Conservation (phyloP, 352 stramenopile genomes). For the Phytophthora pinifolia region DNA sequence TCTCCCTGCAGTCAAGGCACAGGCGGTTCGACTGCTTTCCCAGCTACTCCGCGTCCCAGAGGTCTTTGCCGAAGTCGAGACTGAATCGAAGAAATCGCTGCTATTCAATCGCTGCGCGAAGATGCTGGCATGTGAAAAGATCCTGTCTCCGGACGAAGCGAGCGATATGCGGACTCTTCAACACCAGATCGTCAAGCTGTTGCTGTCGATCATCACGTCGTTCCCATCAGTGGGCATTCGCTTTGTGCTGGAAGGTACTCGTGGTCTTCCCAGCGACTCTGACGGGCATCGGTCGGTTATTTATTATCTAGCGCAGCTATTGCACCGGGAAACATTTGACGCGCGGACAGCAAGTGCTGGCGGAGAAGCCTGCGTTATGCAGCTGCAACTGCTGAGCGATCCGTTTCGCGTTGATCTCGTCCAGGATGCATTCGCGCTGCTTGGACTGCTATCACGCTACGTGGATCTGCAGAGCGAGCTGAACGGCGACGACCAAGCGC, state of each 20-base stretch:
- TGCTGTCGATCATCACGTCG: conserved; percentile 52
- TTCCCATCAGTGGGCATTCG: conserved; percentile 64
- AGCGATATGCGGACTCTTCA: conserved; percentile 43
- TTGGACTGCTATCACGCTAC: conserved; percentile 62
- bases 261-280: conserved; percentile 41
- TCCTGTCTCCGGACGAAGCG: conserved; percentile 13
- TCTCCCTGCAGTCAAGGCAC: conserved; percentile 28
- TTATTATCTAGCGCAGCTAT: conserved; percentile 61
- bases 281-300: conserved; percentile 60
- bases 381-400: conserved; percentile 31
- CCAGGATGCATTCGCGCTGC: conserved; percentile 56
- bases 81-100: conserved; percentile 49
- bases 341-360: conserved; percentile 34
- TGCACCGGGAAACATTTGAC: conserved; percentile 64
- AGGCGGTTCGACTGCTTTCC: conserved; percentile 41
- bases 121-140: conserved; percentile 38
- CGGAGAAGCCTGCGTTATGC: conserved; percentile 18
- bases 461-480: conserved; percentile 64
- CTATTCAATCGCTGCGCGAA: conserved; percentile 76
- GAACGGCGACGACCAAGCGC: conserved; percentile 48
- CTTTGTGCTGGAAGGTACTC: conserved; percentile 75
- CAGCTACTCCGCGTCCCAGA: conserved; percentile 45
- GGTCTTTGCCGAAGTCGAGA: conserved; percentile 43
- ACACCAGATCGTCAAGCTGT: conserved; percentile 56
- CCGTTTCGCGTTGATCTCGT: conserved; percentile 38